Evolutionary conservation across 73 alveolate genomes (phyloP), one percentile per base, ranked within the genome.

Genomic region (Symbiodinium natans): DNA sequence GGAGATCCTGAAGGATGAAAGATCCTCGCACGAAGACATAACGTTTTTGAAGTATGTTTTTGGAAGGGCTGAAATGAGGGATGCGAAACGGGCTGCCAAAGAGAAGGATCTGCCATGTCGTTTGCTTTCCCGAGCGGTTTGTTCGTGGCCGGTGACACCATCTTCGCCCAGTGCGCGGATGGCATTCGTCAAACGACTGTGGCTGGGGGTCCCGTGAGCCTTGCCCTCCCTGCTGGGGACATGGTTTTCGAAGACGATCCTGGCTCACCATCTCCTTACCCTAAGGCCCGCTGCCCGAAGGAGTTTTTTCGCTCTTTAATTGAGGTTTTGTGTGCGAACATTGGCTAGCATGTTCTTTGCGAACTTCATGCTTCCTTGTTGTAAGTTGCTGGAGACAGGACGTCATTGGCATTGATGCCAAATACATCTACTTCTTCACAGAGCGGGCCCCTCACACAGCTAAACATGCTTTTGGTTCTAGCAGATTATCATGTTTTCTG

Each of bases 211-310:
- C 33, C 77, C 4, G 77, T 59, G 36, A 59, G 77, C 77, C 77
- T 59, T 10, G 77, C 77, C 27, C 33, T 59, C 36, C 29, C 29
- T 6, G 77, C 77, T 4, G 33, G 77, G 5, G 86, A 87, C 86
- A 87, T 87, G 94, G 94, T 87, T 41, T 27, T 87, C 9, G 86
- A 87, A 15, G 94, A 77, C 23, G 94, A 87, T 40, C 73, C 46
- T 43, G 94, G 94, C 17, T 87, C 94, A 25, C 94, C 94, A 1
- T n/a, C 59, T 21, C 94, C 94, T 8, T 59, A 27, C 41, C 94
- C 94, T 23, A 87, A 87, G 39, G 93, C n/a, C n/a, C n/a, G n/a
- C n/a, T n/a, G n/a, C n/a, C n/a, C n/a, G n/a, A n/a, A n/a, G 63
- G 63, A 48, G 17, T 48, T 48, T 48, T 48, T 8, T 17, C 13